Conservation (phyloP, 2,329 filamentous ascomycete genomes). For the Claviceps pusilla region DNA sequence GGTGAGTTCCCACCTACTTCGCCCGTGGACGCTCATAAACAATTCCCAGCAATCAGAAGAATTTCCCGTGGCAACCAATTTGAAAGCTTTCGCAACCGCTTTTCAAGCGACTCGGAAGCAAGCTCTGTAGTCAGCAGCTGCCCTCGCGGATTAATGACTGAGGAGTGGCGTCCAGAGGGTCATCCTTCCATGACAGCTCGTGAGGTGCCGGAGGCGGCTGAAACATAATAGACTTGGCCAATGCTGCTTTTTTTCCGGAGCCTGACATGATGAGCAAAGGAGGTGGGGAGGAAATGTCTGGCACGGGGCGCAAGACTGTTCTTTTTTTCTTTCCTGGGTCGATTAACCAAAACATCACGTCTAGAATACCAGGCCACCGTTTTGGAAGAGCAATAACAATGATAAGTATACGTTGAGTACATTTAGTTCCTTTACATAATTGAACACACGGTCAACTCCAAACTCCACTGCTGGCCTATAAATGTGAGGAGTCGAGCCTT, state of each 20-base stretch:
- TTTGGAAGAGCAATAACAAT: constrained; percentile 6
- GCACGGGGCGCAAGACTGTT: background rate
- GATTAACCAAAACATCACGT: background rate
- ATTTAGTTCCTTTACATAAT: constrained; percentile 5
- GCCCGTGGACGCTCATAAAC: background rate
- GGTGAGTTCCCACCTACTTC: background rate
- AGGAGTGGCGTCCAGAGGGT: background rate
- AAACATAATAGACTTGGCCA: background rate
- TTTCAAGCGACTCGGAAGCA: constrained; percentile 6
- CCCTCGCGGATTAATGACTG: background rate
- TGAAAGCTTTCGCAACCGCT: constrained; percentile 4
- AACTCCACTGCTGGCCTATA: background rate
- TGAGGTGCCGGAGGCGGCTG: background rate
- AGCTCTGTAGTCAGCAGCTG: background rate
- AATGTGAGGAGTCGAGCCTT: background rate
- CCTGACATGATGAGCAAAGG: background rate
- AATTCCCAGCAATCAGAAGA: constrained; percentile 1
- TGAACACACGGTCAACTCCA: constrained; percentile 2
- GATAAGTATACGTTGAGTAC: constrained; percentile 6
- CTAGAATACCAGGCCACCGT: background rate
- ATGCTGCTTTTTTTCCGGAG: background rate
- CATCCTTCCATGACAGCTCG: background rate
- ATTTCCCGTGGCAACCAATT: constrained; percentile 3
- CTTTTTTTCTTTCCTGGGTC: background rate
- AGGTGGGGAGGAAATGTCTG: background rate